Conservation (phyloP, 106 monocot genomes). For the Dendrobium catenatum region DNA sequence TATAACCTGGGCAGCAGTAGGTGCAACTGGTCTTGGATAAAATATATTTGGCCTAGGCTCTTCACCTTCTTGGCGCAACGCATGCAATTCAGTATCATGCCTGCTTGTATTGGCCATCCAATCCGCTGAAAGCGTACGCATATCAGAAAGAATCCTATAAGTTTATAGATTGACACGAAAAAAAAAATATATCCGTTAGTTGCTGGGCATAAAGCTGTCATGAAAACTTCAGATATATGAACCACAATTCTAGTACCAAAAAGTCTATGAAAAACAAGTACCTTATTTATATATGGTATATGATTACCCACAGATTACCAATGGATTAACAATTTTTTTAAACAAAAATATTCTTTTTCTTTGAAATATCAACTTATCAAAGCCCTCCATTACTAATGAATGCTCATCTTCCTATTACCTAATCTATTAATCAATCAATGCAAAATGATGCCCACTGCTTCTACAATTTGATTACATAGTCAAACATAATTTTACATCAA, state of each 20-base stretch:
- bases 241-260: neutral
- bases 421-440: too few relatives aligned
- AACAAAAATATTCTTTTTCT: too few relatives aligned
- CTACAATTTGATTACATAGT: too few relatives aligned
- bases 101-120: conserved; percentile 98
- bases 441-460: too few relatives aligned
- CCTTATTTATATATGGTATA: neutral
- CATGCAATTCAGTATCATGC: conserved; percentile 47
- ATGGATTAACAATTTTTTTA: neutral
- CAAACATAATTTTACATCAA: too few relatives aligned
- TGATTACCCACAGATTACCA: neutral
- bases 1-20: conserved; percentile 85
- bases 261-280: neutral
- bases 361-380: too few relatives aligned
- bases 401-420: too few relatives aligned
- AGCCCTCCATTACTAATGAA: too few relatives aligned
- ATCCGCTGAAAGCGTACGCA: conserved; percentile 96
- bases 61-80: conserved; percentile 47
- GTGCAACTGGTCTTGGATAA: conserved; percentile 91
- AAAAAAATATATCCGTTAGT: neutral
- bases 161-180: neutral
- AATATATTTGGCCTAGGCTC: conserved; percentile 40
- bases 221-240: neutral
- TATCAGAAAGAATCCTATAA: conserved; percentile 95
- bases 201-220: neutral